Conservation (phyloP, 352 stramenopile species). For the Blastocystis hominis region DNA sequence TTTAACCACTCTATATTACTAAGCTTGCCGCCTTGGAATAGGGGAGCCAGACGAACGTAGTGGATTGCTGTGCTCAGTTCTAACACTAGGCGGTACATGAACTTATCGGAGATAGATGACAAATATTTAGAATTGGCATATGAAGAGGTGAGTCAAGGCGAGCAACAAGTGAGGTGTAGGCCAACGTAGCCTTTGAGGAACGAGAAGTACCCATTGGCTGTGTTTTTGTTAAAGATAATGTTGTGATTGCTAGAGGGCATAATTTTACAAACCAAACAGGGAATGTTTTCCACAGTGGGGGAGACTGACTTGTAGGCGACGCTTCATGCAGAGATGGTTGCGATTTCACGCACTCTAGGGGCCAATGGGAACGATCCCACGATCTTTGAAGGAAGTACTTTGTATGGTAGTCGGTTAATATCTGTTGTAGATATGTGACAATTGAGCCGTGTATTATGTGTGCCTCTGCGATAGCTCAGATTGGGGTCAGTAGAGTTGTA, state of each 20-base stretch:
- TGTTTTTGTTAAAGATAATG: conserved; percentile 71
- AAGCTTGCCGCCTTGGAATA: no score
- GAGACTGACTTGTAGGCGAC: conserved; percentile 66
- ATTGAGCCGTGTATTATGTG: conserved; percentile 88
- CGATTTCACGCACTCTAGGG: conserved; percentile 71
- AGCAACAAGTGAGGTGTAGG: conserved; percentile 59
- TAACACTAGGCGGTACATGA: no score
- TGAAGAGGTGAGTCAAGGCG: not conserved
- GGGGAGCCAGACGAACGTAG: not conserved
- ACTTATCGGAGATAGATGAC: no score
- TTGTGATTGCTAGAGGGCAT: conserved; percentile 70
- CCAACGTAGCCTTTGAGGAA: conserved; percentile 68
- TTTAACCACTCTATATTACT: no score
- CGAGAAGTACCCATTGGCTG: conserved; percentile 79
- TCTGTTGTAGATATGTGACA: conserved; percentile 67
- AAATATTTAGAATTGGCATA: conserved; percentile 58
- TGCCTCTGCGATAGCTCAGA: conserved; percentile 71
- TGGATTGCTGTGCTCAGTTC: not conserved
- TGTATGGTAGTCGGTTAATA: not conserved
- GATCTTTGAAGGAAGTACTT: conserved; percentile 7
- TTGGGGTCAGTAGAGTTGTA: conserved; percentile 70
- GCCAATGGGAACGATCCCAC: conserved; percentile 50
- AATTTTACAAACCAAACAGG: conserved; percentile 75
- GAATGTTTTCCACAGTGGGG: not conserved
- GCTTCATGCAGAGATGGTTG: conserved; percentile 79